These are phyloP conservation scores for Schizochytrium sp. DNA, from an alignment of 108 stramenopile genomes.

Conservation along the genomic window DNA sequence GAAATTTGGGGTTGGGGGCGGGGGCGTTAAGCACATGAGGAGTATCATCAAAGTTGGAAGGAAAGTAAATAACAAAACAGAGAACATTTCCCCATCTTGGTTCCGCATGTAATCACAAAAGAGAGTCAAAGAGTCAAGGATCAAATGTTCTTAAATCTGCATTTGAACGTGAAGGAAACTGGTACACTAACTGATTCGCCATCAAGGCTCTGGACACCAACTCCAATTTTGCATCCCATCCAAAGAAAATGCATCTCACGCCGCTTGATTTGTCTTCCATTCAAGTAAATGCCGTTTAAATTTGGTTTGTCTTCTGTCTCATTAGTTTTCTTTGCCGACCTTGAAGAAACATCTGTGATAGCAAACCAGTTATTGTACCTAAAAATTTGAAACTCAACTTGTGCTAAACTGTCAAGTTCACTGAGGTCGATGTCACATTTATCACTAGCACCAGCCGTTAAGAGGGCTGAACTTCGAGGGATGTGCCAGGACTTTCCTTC, in stretches of 20 bases:
- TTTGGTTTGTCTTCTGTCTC: neutral
- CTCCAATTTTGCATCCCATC: slow-evolving; percentile 14
- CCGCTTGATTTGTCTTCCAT: neutral
- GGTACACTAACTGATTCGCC: neutral
- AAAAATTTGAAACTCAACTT: slow-evolving; percentile 49
- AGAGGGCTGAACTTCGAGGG: neutral
- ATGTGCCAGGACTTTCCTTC: neutral
- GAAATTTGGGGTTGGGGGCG: too few relatives aligned
- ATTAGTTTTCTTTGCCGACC: neutral
- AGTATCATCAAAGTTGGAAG: too few relatives aligned
- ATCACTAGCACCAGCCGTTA: neutral
- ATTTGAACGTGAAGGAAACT: neutral
- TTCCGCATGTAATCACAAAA: neutral
- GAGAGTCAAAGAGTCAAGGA: neutral
- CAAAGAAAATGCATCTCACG: slow-evolving; percentile 59
- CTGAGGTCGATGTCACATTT: neutral
- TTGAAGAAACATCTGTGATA: slow-evolving; percentile 17
- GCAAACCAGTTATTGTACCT: slow-evolving; percentile 52
- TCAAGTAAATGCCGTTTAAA: slow-evolving; percentile 39
- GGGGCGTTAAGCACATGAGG: too few relatives aligned
- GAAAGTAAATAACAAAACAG: neutral
- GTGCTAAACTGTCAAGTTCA: neutral
- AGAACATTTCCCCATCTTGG: neutral
- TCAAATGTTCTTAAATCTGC: neutral
- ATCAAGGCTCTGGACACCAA: neutral